Evolutionary conservation across 345 rosid species (phyloP), one percentile per base, ranked within the genome.

Genomic region (Durio zibethinus): DNA sequence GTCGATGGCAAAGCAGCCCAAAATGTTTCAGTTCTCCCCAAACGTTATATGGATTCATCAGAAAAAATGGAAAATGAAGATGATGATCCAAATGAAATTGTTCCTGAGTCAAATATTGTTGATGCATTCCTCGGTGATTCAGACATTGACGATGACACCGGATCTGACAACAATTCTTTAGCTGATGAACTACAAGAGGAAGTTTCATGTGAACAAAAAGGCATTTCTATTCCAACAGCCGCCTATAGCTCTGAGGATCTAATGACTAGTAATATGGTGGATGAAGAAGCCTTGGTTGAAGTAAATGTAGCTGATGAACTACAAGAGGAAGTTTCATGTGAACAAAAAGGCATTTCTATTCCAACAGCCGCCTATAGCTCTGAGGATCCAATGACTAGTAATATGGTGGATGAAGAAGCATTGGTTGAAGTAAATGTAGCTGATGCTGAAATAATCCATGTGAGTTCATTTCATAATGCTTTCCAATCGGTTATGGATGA

Each of bases 261-360:
- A n/a, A n/a, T n/a, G n/a, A n/a, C n/a, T n/a, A n/a, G n/a, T n/a
- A n/a, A n/a, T n/a, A n/a, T n/a, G n/a, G n/a, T n/a, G n/a, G n/a
- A n/a, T n/a, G n/a, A n/a, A n/a, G n/a, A n/a, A n/a, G n/a, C n/a
- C n/a, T n/a, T n/a, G n/a, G n/a, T n/a, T n/a, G n/a, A n/a, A n/a
- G n/a, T n/a, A n/a, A n/a, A n/a, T n/a, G n/a, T n/a, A n/a, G n/a
- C n/a, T n/a, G n/a, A n/a, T n/a, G n/a, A n/a, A n/a, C n/a, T n/a
- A n/a, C n/a, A n/a, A n/a, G n/a, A n/a, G n/a, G n/a, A 36, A 33
- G 42, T 52, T 40, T 35, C 48, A 59, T 53, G 36, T 71, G 80
- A 63, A 60, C 36, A 27, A 18, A 27, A 60, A 60, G 0, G 18
- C 8, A 60, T 6, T 25, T 27, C 35, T 27, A 60, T 60, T 29